Conservation (phyloP, 441 rosid genomes). For the Populus hybrid region DNA sequence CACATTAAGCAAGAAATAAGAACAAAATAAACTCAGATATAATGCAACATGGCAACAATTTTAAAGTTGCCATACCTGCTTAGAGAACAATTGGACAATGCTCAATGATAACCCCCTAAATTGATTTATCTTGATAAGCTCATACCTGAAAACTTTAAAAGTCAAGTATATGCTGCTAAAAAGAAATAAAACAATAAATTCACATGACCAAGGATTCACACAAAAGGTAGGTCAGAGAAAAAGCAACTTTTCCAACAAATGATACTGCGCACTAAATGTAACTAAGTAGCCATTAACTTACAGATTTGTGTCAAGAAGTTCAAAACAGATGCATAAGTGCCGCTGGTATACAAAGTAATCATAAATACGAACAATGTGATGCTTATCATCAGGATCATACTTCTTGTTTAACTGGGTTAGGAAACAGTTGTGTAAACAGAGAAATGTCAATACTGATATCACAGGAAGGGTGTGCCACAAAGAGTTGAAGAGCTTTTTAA, state of each 20-base stretch:
- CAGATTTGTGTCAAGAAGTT: constrained; percentile 95
- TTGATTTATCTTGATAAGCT: constrained; percentile 96
- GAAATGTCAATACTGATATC: constrained; percentile 17
- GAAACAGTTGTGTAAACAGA: constrained; percentile 23
- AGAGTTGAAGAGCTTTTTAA: constrained; percentile 13
- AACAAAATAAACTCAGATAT: constrained; percentile 4
- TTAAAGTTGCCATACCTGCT: constrained; percentile 58
- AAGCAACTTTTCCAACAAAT: not conserved
- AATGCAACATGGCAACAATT: constrained; percentile 12
- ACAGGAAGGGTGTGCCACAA: constrained; percentile 8
- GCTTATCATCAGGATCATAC: constrained; percentile 98
- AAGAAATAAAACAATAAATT: constrained; percentile 12
- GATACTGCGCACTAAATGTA: not conserved
- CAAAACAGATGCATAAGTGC: constrained; percentile 97
- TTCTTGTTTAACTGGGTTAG: constrained; percentile 83
- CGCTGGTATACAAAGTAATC: constrained; percentile 86
- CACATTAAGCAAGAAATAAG: constrained; percentile 7
- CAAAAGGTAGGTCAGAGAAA: constrained; percentile 10
- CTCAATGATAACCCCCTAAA: constrained; percentile 94
- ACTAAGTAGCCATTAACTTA: constrained; percentile 39
- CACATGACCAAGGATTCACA: constrained; percentile 2
- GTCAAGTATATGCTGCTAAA: constrained; percentile 17
- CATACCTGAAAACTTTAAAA: constrained; percentile 59
- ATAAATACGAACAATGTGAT: constrained; percentile 97
- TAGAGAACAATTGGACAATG: constrained; percentile 95